phyloP scores from a whole-genome alignment of 768 basidiomycete genomes.

The Leccinum subgranulosum region DNA sequence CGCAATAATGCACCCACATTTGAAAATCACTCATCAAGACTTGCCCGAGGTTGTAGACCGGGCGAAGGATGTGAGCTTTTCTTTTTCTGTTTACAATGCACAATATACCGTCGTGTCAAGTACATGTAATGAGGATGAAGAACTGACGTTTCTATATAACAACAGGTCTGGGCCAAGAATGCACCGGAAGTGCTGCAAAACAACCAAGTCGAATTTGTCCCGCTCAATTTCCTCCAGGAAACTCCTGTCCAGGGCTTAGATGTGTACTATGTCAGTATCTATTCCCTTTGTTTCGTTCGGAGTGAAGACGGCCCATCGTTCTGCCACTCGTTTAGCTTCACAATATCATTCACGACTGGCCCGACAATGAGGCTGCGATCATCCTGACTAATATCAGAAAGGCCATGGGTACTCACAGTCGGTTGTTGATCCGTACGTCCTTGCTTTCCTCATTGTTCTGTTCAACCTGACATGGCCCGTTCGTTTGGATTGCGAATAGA shows the following conservation, averaged over 20 bases:
- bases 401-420: constrained; percentile 29
- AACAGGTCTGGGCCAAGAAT: not conserved
- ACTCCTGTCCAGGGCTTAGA: not conserved
- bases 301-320: not conserved
- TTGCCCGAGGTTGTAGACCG: not conserved
- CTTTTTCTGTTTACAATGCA: not conserved
- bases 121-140: not conserved
- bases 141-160: not conserved
- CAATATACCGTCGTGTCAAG: too few relatives aligned
- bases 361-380: constrained; percentile 28
- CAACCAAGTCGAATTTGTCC: constrained; percentile 1
- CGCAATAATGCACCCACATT: not conserved
- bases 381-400: constrained; percentile 30
- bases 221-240: not conserved
- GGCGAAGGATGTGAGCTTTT: not conserved
- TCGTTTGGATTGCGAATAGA: constrained; percentile 5
- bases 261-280: not conserved
- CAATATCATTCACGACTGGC: constrained; percentile 36
- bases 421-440: constrained; percentile 33
- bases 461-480: not conserved
- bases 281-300: not conserved
- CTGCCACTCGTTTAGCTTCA: constrained; percentile 11
- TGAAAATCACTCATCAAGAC: not conserved
- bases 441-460: not conserved
- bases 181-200: constrained; percentile 8